Base-by-base conservation (phyloP, 441 rosid genomes). In the Croton laevigatus region DNA sequence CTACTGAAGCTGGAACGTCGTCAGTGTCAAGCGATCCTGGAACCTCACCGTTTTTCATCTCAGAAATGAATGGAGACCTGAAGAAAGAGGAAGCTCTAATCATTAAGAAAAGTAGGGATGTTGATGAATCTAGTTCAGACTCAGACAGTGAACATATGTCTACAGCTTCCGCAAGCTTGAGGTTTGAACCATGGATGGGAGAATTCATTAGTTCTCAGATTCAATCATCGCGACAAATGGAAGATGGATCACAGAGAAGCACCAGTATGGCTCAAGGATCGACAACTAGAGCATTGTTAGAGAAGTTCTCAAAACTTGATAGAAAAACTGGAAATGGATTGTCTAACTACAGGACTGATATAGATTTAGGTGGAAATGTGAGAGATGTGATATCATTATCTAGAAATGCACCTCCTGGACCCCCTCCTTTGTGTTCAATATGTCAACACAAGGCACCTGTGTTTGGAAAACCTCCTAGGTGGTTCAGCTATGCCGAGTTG, bases 381-480 rank as follows among this genome's bases (percentile, higher is more conserved):
- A 88, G 98, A 86, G 97, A 96, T 81, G 98, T 91, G 45, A 71
- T 96, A 78, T 90, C 94, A 57, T 82, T 93, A 71, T 83, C 94
- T 60, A 85, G 94, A 70, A 90, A 82, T 71, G 87, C 84, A 13
- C 94, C 99, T 36, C 92, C 86, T 12, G 94, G 89, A 14, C 99
- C 98, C 5, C 98, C 98, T 84, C 99, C 99, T 10, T 79, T 96
- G 75, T 96, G 99, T 75, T 96, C 99, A 45, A 84, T 93, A 59
- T 95, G 99, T 80, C 98, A 85, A 75, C 98, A 95, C 78, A 93
- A 91, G 84, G 95, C 94, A 1, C 99, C 99, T 0, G 88, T 90
- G 5, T 96, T 96, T 81, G 99, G 99, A 73, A 93, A 91, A 72
- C 99, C 99, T 0, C 98, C 99, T 2, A 87, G 93, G 83, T 88